Conservation (phyloP, 2,329 filamentous ascomycete species). For the Calonectria leucothoes region DNA sequence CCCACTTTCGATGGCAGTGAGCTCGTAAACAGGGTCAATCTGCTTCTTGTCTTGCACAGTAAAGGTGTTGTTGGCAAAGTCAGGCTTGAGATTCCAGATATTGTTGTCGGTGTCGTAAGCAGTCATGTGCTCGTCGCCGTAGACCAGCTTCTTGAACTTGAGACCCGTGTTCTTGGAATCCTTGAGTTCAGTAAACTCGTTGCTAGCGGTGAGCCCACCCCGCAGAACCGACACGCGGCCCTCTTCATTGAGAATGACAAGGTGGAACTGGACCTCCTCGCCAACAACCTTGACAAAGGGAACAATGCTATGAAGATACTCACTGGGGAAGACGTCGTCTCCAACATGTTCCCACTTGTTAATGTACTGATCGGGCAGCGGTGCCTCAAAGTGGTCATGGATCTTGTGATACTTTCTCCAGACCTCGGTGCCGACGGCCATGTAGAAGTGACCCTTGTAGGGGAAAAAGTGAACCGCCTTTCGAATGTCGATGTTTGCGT, state of each 20-base stretch:
- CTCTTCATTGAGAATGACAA: neutral
- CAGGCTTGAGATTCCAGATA: neutral
- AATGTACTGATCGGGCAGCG: neutral
- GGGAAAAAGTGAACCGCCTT: neutral
- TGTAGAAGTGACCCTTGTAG: conserved; percentile 1
- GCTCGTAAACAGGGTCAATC: neutral
- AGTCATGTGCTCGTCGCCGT: neutral
- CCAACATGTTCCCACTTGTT: neutral
- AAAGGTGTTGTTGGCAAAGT: neutral
- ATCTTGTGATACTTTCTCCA: conserved; percentile 1
- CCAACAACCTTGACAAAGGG: neutral
- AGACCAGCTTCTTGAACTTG: neutral
- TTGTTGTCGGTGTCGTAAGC: neutral
- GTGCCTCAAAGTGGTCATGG: neutral
- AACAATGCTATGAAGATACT: neutral
- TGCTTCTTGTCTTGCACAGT: neutral
- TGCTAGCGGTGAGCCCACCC: neutral
- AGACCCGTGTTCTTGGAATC: neutral
- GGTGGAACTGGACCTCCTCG: neutral
- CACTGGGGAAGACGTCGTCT: neutral
- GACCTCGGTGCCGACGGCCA: neutral
- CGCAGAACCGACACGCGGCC: neutral
- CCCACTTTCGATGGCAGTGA: neutral
- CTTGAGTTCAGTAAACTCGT: neutral
- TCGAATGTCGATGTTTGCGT: neutral